Conservation (phyloP, 257 asterid species). For the Avicennia marina region DNA sequence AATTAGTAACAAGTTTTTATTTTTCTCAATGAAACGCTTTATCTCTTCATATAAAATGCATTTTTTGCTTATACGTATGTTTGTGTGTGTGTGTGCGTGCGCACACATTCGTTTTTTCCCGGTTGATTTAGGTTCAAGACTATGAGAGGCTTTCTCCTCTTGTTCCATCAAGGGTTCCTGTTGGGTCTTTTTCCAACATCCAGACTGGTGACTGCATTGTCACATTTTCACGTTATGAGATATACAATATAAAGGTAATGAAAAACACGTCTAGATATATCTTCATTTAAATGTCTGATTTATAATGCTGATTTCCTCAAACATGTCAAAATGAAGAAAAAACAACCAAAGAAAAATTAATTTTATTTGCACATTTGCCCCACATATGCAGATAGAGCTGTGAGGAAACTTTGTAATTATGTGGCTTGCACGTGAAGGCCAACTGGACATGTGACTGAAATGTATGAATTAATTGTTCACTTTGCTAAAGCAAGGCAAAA, state of each 20-base stretch:
- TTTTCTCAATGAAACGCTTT: too few relatives aligned
- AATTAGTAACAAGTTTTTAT: not conserved
- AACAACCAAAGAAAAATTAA: too few relatives aligned
- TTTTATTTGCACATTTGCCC: too few relatives aligned
- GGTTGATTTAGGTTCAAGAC: slow-evolving; percentile 58
- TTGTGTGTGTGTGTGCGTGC: too few relatives aligned
- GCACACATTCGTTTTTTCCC: not conserved
- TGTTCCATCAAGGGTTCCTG: slow-evolving; percentile 62
- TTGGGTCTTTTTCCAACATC: slow-evolving; percentile 68
- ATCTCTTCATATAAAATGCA: not conserved
- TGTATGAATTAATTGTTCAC: too few relatives aligned
- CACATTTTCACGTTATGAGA: slow-evolving; percentile 74
- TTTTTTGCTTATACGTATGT: not conserved
- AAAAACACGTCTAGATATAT: slow-evolving; percentile 6
- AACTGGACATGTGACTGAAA: too few relatives aligned
- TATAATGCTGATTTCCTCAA: too few relatives aligned
- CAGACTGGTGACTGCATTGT: slow-evolving; percentile 89
- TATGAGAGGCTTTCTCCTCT: slow-evolving; percentile 98
- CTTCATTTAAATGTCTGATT: not conserved
- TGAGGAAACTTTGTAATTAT: too few relatives aligned
- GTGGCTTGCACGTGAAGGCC: too few relatives aligned
- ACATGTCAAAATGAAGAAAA: too few relatives aligned
- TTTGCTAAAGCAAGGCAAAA: too few relatives aligned
- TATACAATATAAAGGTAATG: slow-evolving; percentile 74
- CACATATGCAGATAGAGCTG: too few relatives aligned